A percentile compares a stretch with the other conserved stretches of the same genome.
Evolutionary conservation across 352 stramenopile genomes (phyloP).

Genomic region (Globisporangium orthogonon): DNA sequence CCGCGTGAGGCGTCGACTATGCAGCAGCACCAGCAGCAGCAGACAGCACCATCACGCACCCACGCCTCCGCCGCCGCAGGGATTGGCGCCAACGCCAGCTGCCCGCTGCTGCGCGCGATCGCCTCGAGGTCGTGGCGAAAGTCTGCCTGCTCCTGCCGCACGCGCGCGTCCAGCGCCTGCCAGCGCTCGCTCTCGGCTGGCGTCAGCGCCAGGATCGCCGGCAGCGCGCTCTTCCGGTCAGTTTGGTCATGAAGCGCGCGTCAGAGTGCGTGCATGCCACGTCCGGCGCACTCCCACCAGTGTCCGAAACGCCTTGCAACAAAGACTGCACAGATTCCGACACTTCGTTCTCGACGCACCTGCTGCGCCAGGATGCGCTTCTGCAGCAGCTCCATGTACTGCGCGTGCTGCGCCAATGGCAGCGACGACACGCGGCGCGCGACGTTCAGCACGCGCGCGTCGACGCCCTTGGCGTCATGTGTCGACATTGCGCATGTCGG

Average conservation of each 20-base stretch:
- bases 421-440: conserved; percentile 41
- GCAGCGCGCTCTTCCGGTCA: conserved; percentile 36
- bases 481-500: not conserved
- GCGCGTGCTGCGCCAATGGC: conserved; percentile 38
- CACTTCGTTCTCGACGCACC: conserved; percentile 15
- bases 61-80: conserved; percentile 18
- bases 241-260: too few species aligned
- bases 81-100: conserved; percentile 11
- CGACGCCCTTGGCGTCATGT: conserved; percentile 10
- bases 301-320: too few species aligned
- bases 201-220: conserved; percentile 43
- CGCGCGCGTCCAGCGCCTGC: conserved; percentile 26
- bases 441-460: conserved; percentile 21
- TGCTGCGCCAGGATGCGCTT: conserved; percentile 35
- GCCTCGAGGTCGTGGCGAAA: conserved; percentile 15
- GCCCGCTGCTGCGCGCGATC: conserved; percentile 18
- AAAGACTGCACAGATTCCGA: too few species aligned
- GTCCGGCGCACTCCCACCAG: too few species aligned
- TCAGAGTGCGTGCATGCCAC: too few species aligned
- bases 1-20: not conserved
- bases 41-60: conserved; percentile 14
- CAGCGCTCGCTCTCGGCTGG: conserved; percentile 30
- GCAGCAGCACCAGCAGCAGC: too few species aligned
- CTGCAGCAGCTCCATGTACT: conserved; percentile 38
- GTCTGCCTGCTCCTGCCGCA: conserved; percentile 30